Conservation (phyloP, 371 early-diverging fungal species). For the Batkoa obscura region DNA sequence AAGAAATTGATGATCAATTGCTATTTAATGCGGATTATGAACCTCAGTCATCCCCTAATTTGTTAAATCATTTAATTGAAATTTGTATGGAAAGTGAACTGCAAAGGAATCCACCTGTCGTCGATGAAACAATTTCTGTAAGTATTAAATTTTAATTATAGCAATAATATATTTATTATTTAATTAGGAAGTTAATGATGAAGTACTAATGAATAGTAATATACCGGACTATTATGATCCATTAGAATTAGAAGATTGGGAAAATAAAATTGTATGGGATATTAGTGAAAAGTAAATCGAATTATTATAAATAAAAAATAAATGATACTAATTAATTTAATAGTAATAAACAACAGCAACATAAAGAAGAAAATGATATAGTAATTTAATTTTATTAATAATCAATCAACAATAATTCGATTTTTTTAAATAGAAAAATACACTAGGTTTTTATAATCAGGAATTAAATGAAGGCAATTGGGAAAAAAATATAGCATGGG, state of each 20-base stretch:
- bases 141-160: too few relatives aligned
- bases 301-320: too few relatives aligned
- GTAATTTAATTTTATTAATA: neutral
- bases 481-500: slow-evolving; percentile 58
- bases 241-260: slow-evolving; percentile 61
- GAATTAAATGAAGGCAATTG: slow-evolving; percentile 40
- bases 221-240: slow-evolving; percentile 24
- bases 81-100: too few relatives aligned
- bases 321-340: too few relatives aligned
- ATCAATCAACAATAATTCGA: too few relatives aligned
- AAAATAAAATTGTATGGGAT: slow-evolving; percentile 66
- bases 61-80: too few relatives aligned
- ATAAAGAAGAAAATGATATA: neutral
- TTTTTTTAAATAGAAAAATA: neutral
- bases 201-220: slow-evolving; percentile 7
- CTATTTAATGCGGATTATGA: too few relatives aligned
- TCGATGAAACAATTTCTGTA: too few relatives aligned
- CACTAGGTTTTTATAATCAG: slow-evolving; percentile 23
- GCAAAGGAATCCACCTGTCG: too few relatives aligned
- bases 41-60: too few relatives aligned
- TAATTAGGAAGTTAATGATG: neutral
- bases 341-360: neutral
- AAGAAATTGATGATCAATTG: too few relatives aligned
- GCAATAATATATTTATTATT: too few relatives aligned
- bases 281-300: slow-evolving; percentile 14